A percentile compares a stretch with the other conserved stretches of the same genome.
These are phyloP conservation scores for Entomortierella beljakovae DNA, from an alignment of 192 early-diverging fungal species.

Conservation along the genomic window DNA sequence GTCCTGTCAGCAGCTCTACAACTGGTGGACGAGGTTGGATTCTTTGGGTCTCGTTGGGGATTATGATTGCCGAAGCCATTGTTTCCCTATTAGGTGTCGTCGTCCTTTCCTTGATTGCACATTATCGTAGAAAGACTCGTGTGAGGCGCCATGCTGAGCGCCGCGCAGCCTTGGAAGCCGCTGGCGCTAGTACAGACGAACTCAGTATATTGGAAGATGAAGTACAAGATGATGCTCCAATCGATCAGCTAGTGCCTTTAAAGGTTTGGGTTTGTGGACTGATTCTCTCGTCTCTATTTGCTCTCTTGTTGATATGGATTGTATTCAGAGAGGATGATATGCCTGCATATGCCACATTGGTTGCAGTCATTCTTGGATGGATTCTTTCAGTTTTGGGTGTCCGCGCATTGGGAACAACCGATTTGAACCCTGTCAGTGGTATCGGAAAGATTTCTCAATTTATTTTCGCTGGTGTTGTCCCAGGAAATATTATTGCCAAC, in stretches of 20 bases:
- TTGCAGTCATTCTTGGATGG: slow-evolving; percentile 81
- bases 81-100: slow-evolving; percentile 69
- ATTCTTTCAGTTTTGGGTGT: slow-evolving; percentile 84
- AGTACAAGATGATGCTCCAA: slow-evolving; percentile 61
- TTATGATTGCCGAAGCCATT: slow-evolving; percentile 82
- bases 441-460: slow-evolving; percentile 90
- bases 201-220: slow-evolving; percentile 24
- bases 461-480: slow-evolving; percentile 81
- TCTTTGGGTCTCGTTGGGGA: slow-evolving; percentile 82
- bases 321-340: slow-evolving; percentile 71
- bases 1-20: slow-evolving; percentile 77
- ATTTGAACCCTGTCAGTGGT: slow-evolving; percentile 86
- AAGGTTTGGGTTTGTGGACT: slow-evolving; percentile 75
- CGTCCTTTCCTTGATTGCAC: slow-evolving; percentile 55
- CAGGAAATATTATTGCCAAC: slow-evolving; percentile 78
- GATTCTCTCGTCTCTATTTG: slow-evolving; percentile 66
- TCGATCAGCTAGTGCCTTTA: slow-evolving; percentile 68
- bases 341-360: slow-evolving; percentile 71
- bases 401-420: slow-evolving; percentile 83
- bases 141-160: slow-evolving; percentile 25
- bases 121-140: slow-evolving; percentile 39
- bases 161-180: slow-evolving; percentile 22
- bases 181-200: slow-evolving; percentile 23
- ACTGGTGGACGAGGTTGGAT: slow-evolving; percentile 82
- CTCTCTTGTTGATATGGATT: slow-evolving; percentile 69